A percentile compares a stretch with the other conserved stretches of the same genome.
phyloP scores from a whole-genome alignment of 192 early-diverging fungal genomes.

The Jimgerdemannia flammicorona region DNA sequence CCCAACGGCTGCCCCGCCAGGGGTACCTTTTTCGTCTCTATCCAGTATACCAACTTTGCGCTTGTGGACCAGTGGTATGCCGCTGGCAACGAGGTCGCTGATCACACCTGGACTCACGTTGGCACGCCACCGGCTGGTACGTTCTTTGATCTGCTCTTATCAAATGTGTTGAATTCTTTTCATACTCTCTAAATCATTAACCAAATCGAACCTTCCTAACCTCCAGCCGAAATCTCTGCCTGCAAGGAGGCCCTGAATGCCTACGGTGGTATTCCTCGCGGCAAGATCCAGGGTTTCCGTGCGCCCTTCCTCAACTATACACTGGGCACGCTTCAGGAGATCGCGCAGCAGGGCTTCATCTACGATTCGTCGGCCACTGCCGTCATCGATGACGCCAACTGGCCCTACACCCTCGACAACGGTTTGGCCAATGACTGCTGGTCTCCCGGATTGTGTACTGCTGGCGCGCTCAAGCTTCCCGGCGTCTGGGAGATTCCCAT shows the following conservation, averaged over 20 bases:
- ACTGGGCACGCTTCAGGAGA: slow-evolving; percentile 35
- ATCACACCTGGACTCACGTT: slow-evolving; percentile 33
- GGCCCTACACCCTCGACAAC: slow-evolving; percentile 70
- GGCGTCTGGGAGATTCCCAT: slow-evolving; percentile 70
- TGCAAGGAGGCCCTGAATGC: slow-evolving; percentile 38
- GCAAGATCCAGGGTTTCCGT: slow-evolving; percentile 59
- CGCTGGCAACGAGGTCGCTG: slow-evolving; percentile 45
- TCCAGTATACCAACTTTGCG: slow-evolving; percentile 57
- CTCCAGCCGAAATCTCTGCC: slow-evolving; percentile 40
- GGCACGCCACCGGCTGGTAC: slow-evolving; percentile 21
- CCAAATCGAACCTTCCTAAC: background rate
- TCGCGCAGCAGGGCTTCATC: slow-evolving; percentile 40
- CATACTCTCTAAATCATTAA: background rate
- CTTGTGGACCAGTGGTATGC: slow-evolving; percentile 60
- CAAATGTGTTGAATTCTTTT: slow-evolving; percentile 19
- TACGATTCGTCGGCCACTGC: slow-evolving; percentile 56
- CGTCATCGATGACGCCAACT: slow-evolving; percentile 41
- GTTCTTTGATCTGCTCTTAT: slow-evolving; percentile 21
- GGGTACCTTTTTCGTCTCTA: slow-evolving; percentile 59
- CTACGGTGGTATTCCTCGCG: slow-evolving; percentile 55
- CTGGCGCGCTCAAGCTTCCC: slow-evolving; percentile 29
- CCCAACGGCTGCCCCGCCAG: slow-evolving; percentile 59
- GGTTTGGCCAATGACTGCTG: slow-evolving; percentile 58
- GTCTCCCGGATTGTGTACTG: slow-evolving; percentile 40
- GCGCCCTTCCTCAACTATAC: slow-evolving; percentile 61